Percentiles rank a stretch among this genome's conserved stretches.
Evolutionary conservation across 169 alveolate genomes (phyloP).

Genomic region (Plasmodium malariae): DNA sequence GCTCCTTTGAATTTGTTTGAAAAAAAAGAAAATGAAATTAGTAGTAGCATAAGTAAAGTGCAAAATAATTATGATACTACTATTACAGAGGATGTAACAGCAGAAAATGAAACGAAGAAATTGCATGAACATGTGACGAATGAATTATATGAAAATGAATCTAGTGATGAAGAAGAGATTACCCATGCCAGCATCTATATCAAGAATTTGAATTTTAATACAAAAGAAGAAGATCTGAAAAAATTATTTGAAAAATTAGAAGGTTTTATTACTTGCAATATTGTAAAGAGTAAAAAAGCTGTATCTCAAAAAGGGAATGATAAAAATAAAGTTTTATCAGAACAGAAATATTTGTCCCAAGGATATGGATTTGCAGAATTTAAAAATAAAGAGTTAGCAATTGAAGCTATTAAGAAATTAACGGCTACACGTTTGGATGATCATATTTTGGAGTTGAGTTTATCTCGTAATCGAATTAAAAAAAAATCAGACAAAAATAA

Average conservation of each 20-base stretch:
- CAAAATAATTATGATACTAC: too few relatives aligned
- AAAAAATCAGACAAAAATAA: conserved; percentile 38
- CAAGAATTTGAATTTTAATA: conserved; percentile 91
- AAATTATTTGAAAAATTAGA: conserved; percentile 79
- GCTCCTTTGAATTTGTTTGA: conserved; percentile 89
- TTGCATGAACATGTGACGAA: conserved; percentile 23
- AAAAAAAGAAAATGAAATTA: conserved; percentile 13
- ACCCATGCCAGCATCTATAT: conserved; percentile 90
- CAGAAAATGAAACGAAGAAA: conserved; percentile 54
- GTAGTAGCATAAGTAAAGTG: background rate
- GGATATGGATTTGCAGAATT: conserved; percentile 96
- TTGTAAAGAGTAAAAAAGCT: conserved; percentile 82
- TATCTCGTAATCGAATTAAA: conserved; percentile 82
- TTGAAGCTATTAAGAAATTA: conserved; percentile 82
- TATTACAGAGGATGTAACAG: conserved; percentile 33
- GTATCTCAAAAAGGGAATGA: conserved; percentile 65
- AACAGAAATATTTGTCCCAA: conserved; percentile 81
- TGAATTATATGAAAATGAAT: conserved; percentile 29
- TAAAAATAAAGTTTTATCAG: conserved; percentile 9
- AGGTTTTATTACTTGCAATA: conserved; percentile 84
- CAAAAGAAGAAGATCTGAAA: conserved; percentile 88
- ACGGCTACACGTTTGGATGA: conserved; percentile 82
- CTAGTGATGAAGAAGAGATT: conserved; percentile 71
- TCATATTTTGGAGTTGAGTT: conserved; percentile 80
- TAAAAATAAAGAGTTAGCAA: conserved; percentile 82